Base-by-base conservation (phyloP, 805 yeast species). In the Kurtzmaniella fragi region DNA sequence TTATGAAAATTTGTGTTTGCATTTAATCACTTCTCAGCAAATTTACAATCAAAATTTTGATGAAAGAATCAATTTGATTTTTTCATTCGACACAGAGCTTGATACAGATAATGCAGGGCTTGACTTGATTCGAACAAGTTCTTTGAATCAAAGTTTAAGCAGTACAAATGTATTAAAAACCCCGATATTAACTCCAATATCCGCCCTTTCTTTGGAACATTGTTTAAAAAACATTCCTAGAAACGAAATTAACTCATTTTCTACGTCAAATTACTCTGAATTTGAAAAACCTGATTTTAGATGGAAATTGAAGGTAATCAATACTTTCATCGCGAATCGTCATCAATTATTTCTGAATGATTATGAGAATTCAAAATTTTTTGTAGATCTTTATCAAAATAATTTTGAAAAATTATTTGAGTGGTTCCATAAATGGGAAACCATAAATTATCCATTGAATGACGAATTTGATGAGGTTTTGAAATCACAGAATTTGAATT, bases 121-220 rank as follows among this genome's bases (percentile, higher is more conserved):
- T 6, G 69, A 66, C 26, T 46, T 66, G 35, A 46, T 67, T 13
- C 40, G 67, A 28, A 44, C 54, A 12, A 36, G 42, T n/a, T 33
- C 42, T n/a, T n/a, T 16, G 7, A 12, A n/a, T 14, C 17, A n/a
- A n/a, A 27, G 32, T 8, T 28, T 36, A 5, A 33, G 39, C 14
- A 28, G 28, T 10, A 29, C 17, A 12, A 17, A 33, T 5, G 14
- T 29, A 29, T 17, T 44, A 3, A 47, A 56, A 29, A 53, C 60
- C 7, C 71, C 71, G 0, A 54, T 68, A 4, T 39, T 64, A 5
- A 54, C 67, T 0, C 72, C 73, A 2, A 43, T 59, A 2, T 64
- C 70, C 1, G 39, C 61, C 7, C 61, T 42, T 39, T 62, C 71
- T 7, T 39, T 63, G 5, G 67, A 65, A 31, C 67, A 64, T 44